phyloP scores from a whole-genome alignment of 192 early-diverging fungal species.

The Chytriomyces confervae region DNA sequence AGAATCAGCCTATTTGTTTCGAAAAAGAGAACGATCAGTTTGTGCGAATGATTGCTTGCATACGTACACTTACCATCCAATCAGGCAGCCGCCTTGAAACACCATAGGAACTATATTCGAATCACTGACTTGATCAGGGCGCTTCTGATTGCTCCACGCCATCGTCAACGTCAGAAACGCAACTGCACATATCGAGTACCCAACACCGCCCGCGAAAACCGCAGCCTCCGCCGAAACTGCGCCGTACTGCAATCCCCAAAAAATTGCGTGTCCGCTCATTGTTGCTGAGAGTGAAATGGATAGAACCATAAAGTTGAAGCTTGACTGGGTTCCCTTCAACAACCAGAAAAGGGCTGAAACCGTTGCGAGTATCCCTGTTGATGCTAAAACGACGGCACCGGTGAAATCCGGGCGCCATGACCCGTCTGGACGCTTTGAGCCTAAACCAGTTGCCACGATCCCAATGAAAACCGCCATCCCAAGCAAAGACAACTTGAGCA shows the following conservation, averaged over 20 bases:
- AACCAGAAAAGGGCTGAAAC: not conserved
- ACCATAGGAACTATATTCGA: constrained; percentile 14
- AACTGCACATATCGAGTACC: not conserved
- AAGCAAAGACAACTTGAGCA: constrained; percentile 12
- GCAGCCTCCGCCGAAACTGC: constrained; percentile 17
- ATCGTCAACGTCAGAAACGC: not conserved
- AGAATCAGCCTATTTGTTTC: not conserved
- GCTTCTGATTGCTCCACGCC: not conserved
- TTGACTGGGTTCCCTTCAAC: not conserved
- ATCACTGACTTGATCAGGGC: not conserved
- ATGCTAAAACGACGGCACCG: not conserved
- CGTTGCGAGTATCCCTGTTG: not conserved
- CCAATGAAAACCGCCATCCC: constrained; percentile 2
- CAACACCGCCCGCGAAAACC: constrained; percentile 20
- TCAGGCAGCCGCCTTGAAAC: constrained; percentile 3
- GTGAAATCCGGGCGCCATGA: not conserved
- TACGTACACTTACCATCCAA: constrained; percentile 32
- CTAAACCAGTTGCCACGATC: constrained; percentile 14
- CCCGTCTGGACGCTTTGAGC: not conserved
- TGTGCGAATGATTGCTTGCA: not conserved
- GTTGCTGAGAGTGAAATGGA: not conserved
- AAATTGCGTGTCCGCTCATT: constrained; percentile 26
- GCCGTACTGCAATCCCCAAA: constrained; percentile 26
- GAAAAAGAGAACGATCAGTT: not conserved
- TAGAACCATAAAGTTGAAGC: not conserved